phyloP scores from a whole-genome alignment of 768 basidiomycete genomes.

The Dendrothele bispora region DNA sequence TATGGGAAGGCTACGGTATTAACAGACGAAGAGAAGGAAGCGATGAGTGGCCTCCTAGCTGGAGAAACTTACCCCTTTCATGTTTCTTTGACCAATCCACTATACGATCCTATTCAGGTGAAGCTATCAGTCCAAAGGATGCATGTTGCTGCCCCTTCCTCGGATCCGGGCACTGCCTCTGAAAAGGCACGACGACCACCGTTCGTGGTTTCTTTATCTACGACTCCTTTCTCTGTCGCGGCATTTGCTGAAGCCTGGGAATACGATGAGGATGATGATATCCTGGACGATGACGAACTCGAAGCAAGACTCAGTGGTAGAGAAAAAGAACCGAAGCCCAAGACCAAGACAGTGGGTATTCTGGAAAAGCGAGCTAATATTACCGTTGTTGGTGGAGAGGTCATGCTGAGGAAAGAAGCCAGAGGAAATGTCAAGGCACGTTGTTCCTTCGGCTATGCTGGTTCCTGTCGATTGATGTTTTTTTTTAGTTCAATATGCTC shows the following conservation, averaged over 20 bases:
- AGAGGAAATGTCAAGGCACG: conserved; percentile 77
- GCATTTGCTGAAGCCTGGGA: conserved; percentile 98
- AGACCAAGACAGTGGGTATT: conserved; percentile 68
- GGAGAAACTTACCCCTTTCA: conserved; percentile 88
- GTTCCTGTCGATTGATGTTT: neutral
- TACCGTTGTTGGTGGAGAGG: conserved; percentile 86
- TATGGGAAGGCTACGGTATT: conserved; percentile 36
- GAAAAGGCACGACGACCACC: conserved; percentile 69
- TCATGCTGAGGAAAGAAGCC: conserved; percentile 80
- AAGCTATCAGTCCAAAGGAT: conserved; percentile 78
- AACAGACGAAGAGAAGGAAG: conserved; percentile 42
- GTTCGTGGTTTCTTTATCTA: conserved; percentile 81
- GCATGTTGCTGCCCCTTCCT: conserved; percentile 41
- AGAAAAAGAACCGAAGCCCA: conserved; percentile 48
- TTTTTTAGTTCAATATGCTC: conserved; percentile 85
- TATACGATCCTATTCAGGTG: conserved; percentile 94
- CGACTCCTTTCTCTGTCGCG: conserved; percentile 74
- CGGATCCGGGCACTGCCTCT: conserved; percentile 34
- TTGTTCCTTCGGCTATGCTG: conserved; percentile 8
- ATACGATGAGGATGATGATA: conserved; percentile 94
- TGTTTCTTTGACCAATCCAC: conserved; percentile 88
- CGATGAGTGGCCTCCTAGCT: conserved; percentile 52
- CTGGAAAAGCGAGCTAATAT: conserved; percentile 89
- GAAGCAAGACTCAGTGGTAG: conserved; percentile 33
- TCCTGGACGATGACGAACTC: conserved; percentile 58